These are phyloP conservation scores for Bonia amplexicaulis DNA, from an alignment of 176 grass and related monocot species.

Conservation along the genomic window DNA sequence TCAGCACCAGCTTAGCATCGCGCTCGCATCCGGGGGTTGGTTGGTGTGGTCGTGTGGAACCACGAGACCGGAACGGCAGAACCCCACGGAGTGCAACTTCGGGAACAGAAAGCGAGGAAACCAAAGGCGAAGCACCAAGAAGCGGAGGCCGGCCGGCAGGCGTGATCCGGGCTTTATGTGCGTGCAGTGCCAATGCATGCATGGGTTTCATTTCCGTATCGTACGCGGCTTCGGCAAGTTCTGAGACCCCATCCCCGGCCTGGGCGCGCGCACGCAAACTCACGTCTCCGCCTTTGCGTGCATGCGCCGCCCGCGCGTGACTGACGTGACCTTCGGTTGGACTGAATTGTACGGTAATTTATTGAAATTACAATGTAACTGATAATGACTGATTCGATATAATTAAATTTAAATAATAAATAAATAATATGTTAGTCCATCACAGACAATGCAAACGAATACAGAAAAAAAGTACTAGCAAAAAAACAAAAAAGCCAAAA, in stretches of 20 bases:
- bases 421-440: no score
- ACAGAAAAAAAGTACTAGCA: no score
- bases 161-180: neutral
- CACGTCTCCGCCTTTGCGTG: constrained; percentile 13
- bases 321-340: no score
- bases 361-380: no score
- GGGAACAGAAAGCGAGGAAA: constrained; percentile 7
- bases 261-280: neutral
- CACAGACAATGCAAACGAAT: no score
- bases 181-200: neutral
- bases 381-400: no score
- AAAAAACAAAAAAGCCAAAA: no score
- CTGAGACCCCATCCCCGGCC: neutral
- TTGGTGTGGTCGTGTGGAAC: neutral
- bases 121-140: neutral
- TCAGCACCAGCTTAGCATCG: neutral
- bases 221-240: neutral
- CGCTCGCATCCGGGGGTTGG: neutral
- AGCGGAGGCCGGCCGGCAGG: neutral
- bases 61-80: neutral
- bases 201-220: neutral
- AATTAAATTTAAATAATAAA: no score
- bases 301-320: neutral
- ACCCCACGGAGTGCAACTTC: neutral
- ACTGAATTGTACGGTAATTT: no score